phyloP scores from a whole-genome alignment of 345 rosid genomes.

The Ceriops decandra region DNA sequence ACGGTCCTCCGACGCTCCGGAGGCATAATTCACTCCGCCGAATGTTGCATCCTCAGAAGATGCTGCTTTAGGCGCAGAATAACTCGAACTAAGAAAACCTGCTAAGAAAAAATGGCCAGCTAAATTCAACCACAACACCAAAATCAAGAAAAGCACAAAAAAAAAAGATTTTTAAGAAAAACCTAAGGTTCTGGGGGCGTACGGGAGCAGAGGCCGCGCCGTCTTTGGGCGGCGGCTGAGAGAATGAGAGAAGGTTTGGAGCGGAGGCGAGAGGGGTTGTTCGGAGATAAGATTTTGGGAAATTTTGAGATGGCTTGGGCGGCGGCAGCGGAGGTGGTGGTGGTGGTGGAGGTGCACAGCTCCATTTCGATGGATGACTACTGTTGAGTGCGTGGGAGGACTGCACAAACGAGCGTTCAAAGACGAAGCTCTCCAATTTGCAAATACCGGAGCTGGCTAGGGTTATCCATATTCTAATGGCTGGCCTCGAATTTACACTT shows the following conservation, averaged over 20 bases:
- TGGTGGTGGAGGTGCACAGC: constrained; percentile 22
- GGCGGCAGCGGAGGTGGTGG: background rate
- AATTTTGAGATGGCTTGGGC: constrained; percentile 21
- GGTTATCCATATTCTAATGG: background rate
- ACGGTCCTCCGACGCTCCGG: constrained; percentile 27
- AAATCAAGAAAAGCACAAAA: background rate
- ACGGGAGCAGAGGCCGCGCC: constrained; percentile 29
- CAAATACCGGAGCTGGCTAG: background rate
- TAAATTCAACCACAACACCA: background rate
- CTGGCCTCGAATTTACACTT: background rate
- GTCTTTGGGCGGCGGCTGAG: constrained; percentile 12
- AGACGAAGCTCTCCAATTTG: background rate
- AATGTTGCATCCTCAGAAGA: constrained; percentile 42
- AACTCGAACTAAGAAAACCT: constrained; percentile 31
- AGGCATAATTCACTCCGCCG: constrained; percentile 27
- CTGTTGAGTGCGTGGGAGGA: background rate
- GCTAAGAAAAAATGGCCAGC: background rate
- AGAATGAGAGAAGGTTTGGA: constrained; percentile 23
- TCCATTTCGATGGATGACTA: constrained; percentile 32
- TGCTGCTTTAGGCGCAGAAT: constrained; percentile 43
- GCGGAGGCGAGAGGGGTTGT: constrained; percentile 5
- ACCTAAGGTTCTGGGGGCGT: constrained; percentile 33
- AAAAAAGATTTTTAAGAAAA: constrained; percentile 8
- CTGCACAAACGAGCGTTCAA: background rate
- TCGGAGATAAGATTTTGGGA: constrained; percentile 21